These are phyloP conservation scores for Globisporangium emineosum DNA, from an alignment of 352 stramenopile genomes.

Conservation along the genomic window DNA sequence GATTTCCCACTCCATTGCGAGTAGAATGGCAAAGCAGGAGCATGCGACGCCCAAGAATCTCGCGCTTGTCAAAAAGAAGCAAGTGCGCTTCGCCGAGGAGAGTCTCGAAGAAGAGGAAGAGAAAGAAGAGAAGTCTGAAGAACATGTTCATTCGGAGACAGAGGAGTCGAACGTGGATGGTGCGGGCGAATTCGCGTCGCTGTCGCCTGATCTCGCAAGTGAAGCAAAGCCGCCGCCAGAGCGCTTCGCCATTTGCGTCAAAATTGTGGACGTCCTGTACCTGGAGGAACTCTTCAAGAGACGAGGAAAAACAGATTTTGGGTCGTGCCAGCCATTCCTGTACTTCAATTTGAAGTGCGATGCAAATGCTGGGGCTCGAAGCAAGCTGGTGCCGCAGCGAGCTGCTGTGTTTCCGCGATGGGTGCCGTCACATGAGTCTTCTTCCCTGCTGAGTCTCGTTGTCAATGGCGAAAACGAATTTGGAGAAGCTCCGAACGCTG, in stretches of 20 bases:
- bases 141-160: conserved; percentile 1
- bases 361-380: conserved; percentile 23
- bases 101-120: conserved; percentile 22
- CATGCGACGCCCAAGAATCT: conserved; percentile 1
- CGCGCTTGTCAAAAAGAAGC: conserved; percentile 41
- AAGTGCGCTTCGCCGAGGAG: conserved; percentile 49
- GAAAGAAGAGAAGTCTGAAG: conserved; percentile 14
- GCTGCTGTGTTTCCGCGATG: conserved; percentile 61
- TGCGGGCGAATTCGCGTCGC: background rate
- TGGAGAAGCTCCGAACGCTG: conserved; percentile 13
- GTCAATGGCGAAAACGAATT: conserved; percentile 19
- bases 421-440: conserved; percentile 35
- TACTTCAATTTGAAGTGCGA: conserved; percentile 36
- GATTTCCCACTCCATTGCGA: conserved; percentile 51
- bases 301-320: conserved; percentile 42
- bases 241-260: conserved; percentile 32
- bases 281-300: conserved; percentile 53
- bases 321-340: conserved; percentile 46
- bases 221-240: background rate
- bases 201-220: background rate
- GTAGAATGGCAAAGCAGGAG: conserved; percentile 3
- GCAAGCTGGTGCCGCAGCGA: conserved; percentile 42
- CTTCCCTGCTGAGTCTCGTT: conserved; percentile 37
- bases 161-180: background rate
- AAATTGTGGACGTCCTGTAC: conserved; percentile 45